phyloP scores from a whole-genome alignment of 2,329 filamentous ascomycete species.

The Aspergillus niger region DNA sequence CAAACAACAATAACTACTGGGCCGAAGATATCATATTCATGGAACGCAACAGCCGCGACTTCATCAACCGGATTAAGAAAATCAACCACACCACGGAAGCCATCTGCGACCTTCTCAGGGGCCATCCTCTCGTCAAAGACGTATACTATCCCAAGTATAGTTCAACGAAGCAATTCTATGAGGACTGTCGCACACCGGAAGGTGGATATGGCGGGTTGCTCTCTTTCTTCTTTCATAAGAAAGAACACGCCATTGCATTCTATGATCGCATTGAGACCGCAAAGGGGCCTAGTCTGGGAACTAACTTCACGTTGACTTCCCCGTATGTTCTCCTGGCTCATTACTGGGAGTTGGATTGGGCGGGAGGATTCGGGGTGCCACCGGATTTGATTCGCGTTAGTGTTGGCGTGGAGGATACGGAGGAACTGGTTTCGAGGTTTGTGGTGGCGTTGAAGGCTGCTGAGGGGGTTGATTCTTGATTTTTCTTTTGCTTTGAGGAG shows the following conservation, averaged over 20 bases:
- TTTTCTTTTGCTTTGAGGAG: background rate
- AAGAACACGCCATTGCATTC: background rate
- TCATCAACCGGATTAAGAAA: background rate
- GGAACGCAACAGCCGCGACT: conserved; percentile 3
- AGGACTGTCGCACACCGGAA: background rate
- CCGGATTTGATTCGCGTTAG: conserved; percentile 6
- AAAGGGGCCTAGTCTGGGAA: conserved; percentile 5
- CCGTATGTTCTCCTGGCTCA: background rate
- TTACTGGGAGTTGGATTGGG: conserved; percentile 5
- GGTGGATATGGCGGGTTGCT: conserved; percentile 7
- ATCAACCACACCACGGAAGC: background rate
- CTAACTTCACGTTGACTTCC: background rate
- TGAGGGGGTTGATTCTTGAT: background rate
- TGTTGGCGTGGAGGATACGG: background rate
- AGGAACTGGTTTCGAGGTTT: background rate
- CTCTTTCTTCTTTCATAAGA: background rate
- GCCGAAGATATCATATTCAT: background rate
- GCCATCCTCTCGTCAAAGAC: background rate
- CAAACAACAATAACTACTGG: background rate
- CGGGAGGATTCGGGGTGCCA: background rate
- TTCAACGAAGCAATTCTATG: background rate
- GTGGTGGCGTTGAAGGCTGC: background rate
- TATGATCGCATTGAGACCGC: conserved; percentile 1
- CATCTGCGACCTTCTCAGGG: background rate
- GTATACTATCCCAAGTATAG: conserved; percentile 2